phyloP scores from a whole-genome alignment of 2,329 filamentous ascomycete species.

The Penicillium griseofulvum region DNA sequence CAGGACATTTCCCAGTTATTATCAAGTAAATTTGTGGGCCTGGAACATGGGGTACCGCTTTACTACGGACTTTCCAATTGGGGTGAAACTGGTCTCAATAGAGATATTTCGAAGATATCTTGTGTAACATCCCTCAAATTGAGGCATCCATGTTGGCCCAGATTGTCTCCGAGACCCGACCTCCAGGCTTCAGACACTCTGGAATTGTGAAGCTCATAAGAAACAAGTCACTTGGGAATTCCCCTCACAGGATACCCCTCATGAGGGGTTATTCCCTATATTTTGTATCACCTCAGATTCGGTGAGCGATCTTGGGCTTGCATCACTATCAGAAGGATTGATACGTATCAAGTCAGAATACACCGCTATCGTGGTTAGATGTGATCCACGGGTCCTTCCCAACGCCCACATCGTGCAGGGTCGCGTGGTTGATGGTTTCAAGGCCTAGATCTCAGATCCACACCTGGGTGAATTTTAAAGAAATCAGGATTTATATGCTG shows the following conservation, averaged over 20 bases:
- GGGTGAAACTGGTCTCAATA: not conserved
- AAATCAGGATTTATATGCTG: not conserved
- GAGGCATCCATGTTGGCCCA: not conserved
- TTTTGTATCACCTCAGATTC: not conserved
- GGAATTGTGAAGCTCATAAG: not conserved
- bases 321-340: not conserved
- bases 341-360: not conserved
- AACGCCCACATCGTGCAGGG: not conserved
- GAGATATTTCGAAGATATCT: not conserved
- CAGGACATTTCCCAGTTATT: conserved; percentile 9
- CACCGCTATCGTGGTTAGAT: not conserved
- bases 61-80: not conserved
- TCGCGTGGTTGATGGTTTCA: not conserved
- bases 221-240: not conserved
- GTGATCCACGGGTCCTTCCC: not conserved
- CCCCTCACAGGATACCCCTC: not conserved
- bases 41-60: conserved; percentile 1
- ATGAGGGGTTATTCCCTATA: not conserved
- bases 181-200: not conserved
- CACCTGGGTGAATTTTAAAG: too few species aligned
- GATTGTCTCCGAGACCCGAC: not conserved
- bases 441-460: too few species aligned
- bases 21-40: conserved; percentile 22
- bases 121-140: not conserved
- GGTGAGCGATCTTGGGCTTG: not conserved